Evolutionary conservation across 805 yeast species (phyloP).

Genomic region (Nakazawaea peltata): DNA sequence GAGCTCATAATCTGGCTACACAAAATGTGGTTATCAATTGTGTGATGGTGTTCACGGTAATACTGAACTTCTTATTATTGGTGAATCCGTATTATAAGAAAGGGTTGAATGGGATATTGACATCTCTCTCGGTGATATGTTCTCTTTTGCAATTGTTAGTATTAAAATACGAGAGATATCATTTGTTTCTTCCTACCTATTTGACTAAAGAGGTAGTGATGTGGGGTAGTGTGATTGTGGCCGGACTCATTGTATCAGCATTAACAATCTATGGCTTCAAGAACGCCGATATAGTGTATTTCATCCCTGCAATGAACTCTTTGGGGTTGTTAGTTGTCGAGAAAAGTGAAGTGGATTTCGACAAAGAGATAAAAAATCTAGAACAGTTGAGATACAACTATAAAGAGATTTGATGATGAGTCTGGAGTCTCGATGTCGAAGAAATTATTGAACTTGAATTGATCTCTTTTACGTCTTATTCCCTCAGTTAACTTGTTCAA

Average conservation of each 20-base stretch:
- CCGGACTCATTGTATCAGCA: not conserved
- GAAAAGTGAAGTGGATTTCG: slow-evolving; percentile 14
- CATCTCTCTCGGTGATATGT: slow-evolving; percentile 18
- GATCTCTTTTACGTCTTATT: slow-evolving; percentile 4
- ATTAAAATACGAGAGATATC: slow-evolving; percentile 8
- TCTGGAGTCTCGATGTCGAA: no score
- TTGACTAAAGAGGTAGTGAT: no score
- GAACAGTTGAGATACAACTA: slow-evolving; percentile 20
- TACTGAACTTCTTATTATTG: slow-evolving; percentile 18
- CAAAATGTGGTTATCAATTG: slow-evolving; percentile 5
- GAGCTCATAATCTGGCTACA: no score
- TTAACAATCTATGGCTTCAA: not conserved
- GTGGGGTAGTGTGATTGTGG: no score
- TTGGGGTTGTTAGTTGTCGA: slow-evolving; percentile 13
- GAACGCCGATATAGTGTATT: slow-evolving; percentile 16
- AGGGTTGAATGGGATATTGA: slow-evolving; percentile 15
- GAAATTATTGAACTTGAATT: no score
- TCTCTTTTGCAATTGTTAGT: slow-evolving; percentile 10
- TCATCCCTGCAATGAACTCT: slow-evolving; percentile 18
- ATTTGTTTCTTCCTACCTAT: not conserved
- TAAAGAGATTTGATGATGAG: slow-evolving; percentile 22
- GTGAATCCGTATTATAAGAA: slow-evolving; percentile 20
- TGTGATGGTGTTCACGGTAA: slow-evolving; percentile 13
- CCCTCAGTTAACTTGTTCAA: not conserved
- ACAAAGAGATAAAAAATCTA: slow-evolving; percentile 14